Base-by-base conservation (phyloP, 495 filamentous ascomycete genomes). In the Trichoderma virens region DNA sequence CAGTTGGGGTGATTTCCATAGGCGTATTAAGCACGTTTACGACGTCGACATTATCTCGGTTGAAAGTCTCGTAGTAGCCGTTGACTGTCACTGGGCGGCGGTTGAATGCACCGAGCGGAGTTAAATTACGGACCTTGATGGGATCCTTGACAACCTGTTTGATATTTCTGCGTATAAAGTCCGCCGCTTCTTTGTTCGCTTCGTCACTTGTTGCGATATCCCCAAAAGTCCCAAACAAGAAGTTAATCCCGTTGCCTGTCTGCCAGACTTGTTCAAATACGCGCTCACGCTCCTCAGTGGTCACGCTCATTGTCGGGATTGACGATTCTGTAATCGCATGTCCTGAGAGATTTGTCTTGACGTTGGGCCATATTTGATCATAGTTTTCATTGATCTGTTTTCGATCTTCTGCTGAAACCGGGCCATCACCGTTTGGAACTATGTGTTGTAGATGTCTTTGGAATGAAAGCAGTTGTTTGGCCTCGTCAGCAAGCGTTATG, bases 51-150 rank as follows among this genome's bases (percentile, higher is more conserved):
- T 80, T 82, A 0, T 76, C 72, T 20, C 73, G 69, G 65, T 87
- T 83, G 72, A 87, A 83, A 39, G 79, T 75, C 65, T 87, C 85
- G 65, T 80, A 87, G 71, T 82, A 88, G 54, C 79, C 71, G 27
- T 35, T 35, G 34, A 11, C 34, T 35, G 34, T 35, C 5, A 35
- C 34, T 35, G 34, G 34, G 5, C 34, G 34, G 34, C 34, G 34
- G 11, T 35, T 35, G 11, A 35, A 35, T 73, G 65, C 65, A 87
- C 83, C 5, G 88, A 74, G 18, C 75, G 80, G 2, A 81, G 79
- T 0, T 85, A 76, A 68, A 86, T 87, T 8, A 76, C 70, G 13
- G n/a, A 75, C 67, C 31, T 75, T 75, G 14, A 62, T 64, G 0
- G 82, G 76, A 65, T 86, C 82, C 1, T 73, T 63, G 60, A 89